Conservation (phyloP, 78 protist genomes). For the Dictyostelium intermedium region DNA sequence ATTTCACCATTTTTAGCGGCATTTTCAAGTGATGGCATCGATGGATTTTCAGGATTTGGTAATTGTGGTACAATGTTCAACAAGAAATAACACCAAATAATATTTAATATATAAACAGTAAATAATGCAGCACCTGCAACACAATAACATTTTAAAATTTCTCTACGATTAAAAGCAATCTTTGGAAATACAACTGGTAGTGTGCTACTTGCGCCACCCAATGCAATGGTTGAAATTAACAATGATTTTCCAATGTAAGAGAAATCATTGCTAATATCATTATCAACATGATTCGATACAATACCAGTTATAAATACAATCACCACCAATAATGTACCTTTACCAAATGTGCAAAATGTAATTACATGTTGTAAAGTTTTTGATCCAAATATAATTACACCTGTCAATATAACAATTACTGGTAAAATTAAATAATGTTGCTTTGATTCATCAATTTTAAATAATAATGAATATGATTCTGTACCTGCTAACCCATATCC, state of each 20-base stretch:
- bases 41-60: conserved; percentile 13
- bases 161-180: neutral
- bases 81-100: conserved; percentile 70
- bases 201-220: conserved; percentile 41
- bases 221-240: conserved; percentile 70
- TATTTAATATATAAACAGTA: conserved; percentile 43
- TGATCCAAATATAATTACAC: conserved; percentile 44
- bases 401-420: conserved; percentile 2
- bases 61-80: conserved; percentile 64
- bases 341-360: conserved; percentile 69
- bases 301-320: conserved; percentile 72
- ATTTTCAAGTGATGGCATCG: conserved; percentile 7
- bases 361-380: conserved; percentile 42
- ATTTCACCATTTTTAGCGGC: conserved; percentile 34
- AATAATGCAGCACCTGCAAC: conserved; percentile 20
- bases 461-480: conserved; percentile 46
- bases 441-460: neutral
- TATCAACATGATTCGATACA: conserved; percentile 11
- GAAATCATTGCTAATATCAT: conserved; percentile 37
- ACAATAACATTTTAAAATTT: conserved; percentile 54
- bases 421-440: conserved; percentile 36
- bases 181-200: conserved; percentile 56
- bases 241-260: conserved; percentile 31
- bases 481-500: conserved; percentile 74
- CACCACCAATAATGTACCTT: conserved; percentile 34